Base-by-base conservation (phyloP, 73 alveolate genomes). In the Paramecium sonneborni region DNA sequence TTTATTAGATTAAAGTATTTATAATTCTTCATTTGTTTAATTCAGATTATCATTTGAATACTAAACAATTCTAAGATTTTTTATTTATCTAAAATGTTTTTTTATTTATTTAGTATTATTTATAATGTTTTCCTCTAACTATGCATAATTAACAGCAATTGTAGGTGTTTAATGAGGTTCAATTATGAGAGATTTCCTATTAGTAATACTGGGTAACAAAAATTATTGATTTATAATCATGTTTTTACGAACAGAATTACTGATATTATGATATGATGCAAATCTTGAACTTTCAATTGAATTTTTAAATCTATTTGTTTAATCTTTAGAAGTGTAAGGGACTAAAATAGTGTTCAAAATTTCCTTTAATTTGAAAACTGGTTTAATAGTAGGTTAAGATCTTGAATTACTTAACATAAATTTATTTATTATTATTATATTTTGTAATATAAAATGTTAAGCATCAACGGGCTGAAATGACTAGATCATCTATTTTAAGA, bases 401-500 rank as follows among this genome's bases (percentile, higher is more conserved):
- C 34, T 52, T 52, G 32, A 52, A 35, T 35, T 37, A 14, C 9
- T 15, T 14, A 28, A 72, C 44, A 35, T 72, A 11, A 35, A 34
- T 72, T 72, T 72, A 72, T 72, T 35, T 72, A 72, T 35, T 44
- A 52, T 52, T 44, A 44, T 44, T 18, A 52, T 52, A 46, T 11
- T 46, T 9, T 48, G 12, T 1, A 12, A 48, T 48, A 52, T 18
- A 52, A 52, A 52, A 15, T 52, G 34, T 52, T 52, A 52, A 18
- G 18, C n/a, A 32, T 79, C 76, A 43, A 14, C 76, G 26, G 1
- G 56, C 90, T 43, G 76, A 41, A 18, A 39, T 79, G 15, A 98
- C 99, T 85, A 98, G 96, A 94, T 98, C 99, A 93, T 98, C 99
- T 88, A 97, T 98, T 94, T 98, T 98, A 70, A 98, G 97, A 70